Base-by-base conservation (phyloP, 169 alveolate genomes). In the Cystoisospora suis region DNA sequence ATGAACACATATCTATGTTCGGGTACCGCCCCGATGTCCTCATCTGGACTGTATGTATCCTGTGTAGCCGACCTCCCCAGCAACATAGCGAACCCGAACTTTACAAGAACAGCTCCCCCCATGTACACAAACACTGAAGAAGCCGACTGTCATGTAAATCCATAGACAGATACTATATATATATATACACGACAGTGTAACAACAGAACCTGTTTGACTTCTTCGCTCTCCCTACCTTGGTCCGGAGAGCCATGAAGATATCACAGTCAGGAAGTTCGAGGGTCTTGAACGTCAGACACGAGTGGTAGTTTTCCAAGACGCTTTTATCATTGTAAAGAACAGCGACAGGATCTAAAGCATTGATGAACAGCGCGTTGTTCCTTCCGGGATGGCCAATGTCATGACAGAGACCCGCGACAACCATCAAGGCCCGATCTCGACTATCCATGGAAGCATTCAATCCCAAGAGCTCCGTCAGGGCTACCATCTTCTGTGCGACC, bases 371-470 rank as follows among this genome's bases (percentile, higher is more conserved):
- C 29, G 96, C 91, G 77, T 96, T 97, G 88, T 96, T 97, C 61
- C 96, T 88, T 3, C 98, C 99, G 29, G 98, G 98, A 86, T 97
- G 99, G 47, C 99, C 99, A 23, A 97, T 96, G 92, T 97, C 99
- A 89, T 97, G 99, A 56, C 98, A 97, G 23, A 97, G 89, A 0
- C 97, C 95, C 0, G 87, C 87, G 45, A 77, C 87, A n/a, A 77
- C 69, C 47, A 77, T 23, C 38, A 77, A 29, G 3, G 87, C 87
- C 20, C 15, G 59, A 44, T 77, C 87, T 42, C 87, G 87, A 40
- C 70, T 27, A 40, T 45, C n/a, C 27, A 42, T n/a, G 47, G 42
- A 3, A 42, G 44, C n/a, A 45, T 6, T 46, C 69, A 77, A n/a
- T 23, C 29, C 40, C 34, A 77, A 46, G 44, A 77, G 44, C 9